Evolutionary conservation across 495 filamentous ascomycete genomes (phyloP), one percentile per base, ranked within the genome.

Genomic region (Chlorociboria aeruginascens): DNA sequence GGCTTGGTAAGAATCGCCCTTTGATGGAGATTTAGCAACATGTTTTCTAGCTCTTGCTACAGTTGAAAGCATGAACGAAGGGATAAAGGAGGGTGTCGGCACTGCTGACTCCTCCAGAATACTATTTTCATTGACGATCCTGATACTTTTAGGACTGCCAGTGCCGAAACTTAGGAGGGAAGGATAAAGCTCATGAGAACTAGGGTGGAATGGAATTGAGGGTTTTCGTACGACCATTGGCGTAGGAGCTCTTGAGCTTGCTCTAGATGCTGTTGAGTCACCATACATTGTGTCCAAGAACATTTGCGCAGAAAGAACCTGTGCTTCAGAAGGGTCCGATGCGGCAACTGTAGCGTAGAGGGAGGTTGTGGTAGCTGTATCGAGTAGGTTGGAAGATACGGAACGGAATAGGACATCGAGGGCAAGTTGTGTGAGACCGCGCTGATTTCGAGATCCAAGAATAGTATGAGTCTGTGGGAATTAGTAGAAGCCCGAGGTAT

Each of bases 391-490:
- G 12, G 71, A 65, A 20, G 73, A 74, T 35, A 93, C 70, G 9
- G 84, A 89, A 42, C 79, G 79, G 67, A 90, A 97, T 36, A 96
- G 74, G 16, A 95, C 72, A 55, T 97, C 89, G 17, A 97, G 80
- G 7, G 86, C 76, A 60, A 98, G 81, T 60, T 98, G 92, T 3
- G 85, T 95, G 43, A 98, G 67, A 49, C 92, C 92, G 43, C 88
- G 82, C 62, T 95, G 83, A 11, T 76, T 76, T 53, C 81, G 82
- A 13, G 85, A 89, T 43, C 92, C 92, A 9, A 98, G 76, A 55
- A 97, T 95, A n/a, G 92, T 98, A 61, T 98, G 88, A 53, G 85
- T 89, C 90, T 97, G 56, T 25, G n/a, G 43, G 33, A 11, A n/a
- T 49, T 42, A 45, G 32, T 12, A 39, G 13, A 8, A 29, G 12